A percentile compares a stretch with the other conserved stretches of the same genome.
phyloP scores from a whole-genome alignment of 1,284 basidiomycete genomes.

The Ceratobasidium sp. region DNA sequence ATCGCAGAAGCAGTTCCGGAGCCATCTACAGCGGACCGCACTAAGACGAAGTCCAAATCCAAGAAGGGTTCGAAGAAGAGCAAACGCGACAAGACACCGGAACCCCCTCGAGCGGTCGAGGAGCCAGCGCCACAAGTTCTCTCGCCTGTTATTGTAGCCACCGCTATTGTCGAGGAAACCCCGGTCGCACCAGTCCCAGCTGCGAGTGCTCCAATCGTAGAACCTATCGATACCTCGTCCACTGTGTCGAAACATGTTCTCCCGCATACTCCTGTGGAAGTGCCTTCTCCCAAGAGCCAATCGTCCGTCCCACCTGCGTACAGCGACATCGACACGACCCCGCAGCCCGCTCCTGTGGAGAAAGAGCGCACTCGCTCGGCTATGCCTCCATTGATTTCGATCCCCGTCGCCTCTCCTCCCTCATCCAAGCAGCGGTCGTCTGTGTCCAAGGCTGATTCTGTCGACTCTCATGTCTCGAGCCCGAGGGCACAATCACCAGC shows the following conservation, averaged over 20 bases:
- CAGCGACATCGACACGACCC: neutral
- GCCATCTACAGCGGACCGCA: neutral
- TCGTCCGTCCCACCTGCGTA: neutral
- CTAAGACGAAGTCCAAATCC: neutral
- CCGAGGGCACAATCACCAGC: no score
- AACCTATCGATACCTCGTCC: neutral
- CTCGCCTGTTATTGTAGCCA: neutral
- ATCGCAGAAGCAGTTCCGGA: neutral
- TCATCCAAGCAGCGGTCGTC: neutral
- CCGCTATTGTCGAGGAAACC: neutral
- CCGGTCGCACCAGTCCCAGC: neutral
- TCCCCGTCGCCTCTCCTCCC: constrained; percentile 5
- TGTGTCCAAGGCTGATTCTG: no score
- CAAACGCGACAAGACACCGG: constrained; percentile 18
- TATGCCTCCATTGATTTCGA: constrained; percentile 36
- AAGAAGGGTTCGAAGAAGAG: constrained; percentile 29
- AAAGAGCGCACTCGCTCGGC: constrained; percentile 14
- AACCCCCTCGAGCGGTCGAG: constrained; percentile 1
- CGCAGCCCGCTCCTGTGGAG: neutral
- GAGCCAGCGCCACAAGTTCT: neutral
- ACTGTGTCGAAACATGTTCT: neutral
- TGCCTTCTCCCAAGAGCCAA: neutral
- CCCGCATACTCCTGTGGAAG: neutral
- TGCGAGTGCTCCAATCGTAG: neutral
- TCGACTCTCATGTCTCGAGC: no score